Percentiles rank a stretch among this genome's conserved stretches.
phyloP scores from a whole-genome alignment of 768 basidiomycete genomes.

The Psilocybe azurescens region DNA sequence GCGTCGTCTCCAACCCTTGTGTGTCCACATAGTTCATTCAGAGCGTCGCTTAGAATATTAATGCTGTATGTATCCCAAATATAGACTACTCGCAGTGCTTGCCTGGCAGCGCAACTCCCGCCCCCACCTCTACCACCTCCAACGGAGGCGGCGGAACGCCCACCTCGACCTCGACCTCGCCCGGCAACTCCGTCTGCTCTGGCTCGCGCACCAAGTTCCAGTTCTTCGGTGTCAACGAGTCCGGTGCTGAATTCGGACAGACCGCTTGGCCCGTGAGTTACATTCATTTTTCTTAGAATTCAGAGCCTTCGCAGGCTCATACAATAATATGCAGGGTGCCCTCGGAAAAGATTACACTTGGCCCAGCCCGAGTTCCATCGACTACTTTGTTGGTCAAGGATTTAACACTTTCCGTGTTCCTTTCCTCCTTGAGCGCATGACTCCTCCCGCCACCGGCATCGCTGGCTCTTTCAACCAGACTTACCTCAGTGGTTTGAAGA shows the following conservation, averaged over 20 bases:
- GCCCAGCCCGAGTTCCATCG: slow-evolving; percentile 47
- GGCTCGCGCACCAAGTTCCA: slow-evolving; percentile 58
- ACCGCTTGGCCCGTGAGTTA: slow-evolving; percentile 46
- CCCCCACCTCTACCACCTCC: slow-evolving; percentile 4
- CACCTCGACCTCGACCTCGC: slow-evolving; percentile 29
- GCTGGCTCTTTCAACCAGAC: slow-evolving; percentile 57
- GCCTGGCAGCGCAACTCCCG: slow-evolving; percentile 27
- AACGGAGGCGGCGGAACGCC: slow-evolving; percentile 1
- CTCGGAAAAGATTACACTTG: slow-evolving; percentile 54
- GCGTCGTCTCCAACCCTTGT: slow-evolving; percentile 49
- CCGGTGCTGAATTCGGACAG: slow-evolving; percentile 66
- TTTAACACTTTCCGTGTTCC: slow-evolving; percentile 70
- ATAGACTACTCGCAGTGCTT: slow-evolving; percentile 56
- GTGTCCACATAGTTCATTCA: slow-evolving; percentile 15
- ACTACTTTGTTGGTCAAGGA: slow-evolving; percentile 60
- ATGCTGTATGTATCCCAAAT: neutral
- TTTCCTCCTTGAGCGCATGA: slow-evolving; percentile 63
- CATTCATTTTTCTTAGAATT: no score
- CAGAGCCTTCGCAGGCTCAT: neutral
- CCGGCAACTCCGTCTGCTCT: slow-evolving; percentile 38
- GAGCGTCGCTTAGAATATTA: neutral
- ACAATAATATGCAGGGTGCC: slow-evolving; percentile 31
- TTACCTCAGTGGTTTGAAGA: slow-evolving; percentile 56
- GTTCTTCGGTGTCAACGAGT: slow-evolving; percentile 67
- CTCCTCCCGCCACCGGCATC: slow-evolving; percentile 56